Evolutionary conservation across 2,329 filamentous ascomycete genomes (phyloP), one percentile per base, ranked within the genome.

Genomic region (Sarocladium brachiariae): DNA sequence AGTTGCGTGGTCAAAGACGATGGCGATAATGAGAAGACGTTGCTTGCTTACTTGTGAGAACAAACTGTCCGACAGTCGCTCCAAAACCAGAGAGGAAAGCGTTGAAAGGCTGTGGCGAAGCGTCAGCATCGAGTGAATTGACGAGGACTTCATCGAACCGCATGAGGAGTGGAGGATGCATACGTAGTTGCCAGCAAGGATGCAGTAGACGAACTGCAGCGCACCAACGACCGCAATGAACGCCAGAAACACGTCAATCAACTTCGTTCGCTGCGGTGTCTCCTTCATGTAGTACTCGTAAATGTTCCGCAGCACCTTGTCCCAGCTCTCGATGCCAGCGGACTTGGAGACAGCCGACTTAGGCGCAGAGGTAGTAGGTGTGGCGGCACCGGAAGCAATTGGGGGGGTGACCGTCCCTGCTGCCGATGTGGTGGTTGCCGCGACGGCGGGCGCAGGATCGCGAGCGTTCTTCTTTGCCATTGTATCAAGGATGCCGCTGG

Each of bases 11-110:
- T 13, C 11, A 35, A 23, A 14, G 19, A 19, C 4, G 37, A 24
- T 16, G 10, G 46, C n/a, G 23, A 4, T 21, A 34, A 11, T 11
- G 14, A n/a, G 11, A n/a, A 74, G 73, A 63, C n/a, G n/a, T n/a
- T n/a, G n/a, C n/a, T n/a, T n/a, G n/a, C n/a, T n/a, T 84, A 76
- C 89, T 89, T 48, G 93, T 96, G 59, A 99, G 81, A 55, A 99
- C 93, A 67, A 99, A 99, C 67, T 99, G 93, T 55, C 93, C 93
- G 56, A 99, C 92, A 1, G 92, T 93, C 14, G 92, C 89, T 54
- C 83, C 84, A 75, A 99, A 99, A 45, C 93, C 95, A 27, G 91
- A 89, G 27, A 99, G 82, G 75, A 99, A 99, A 57, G 95, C 93
- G 68, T 99, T 99, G 78, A 99, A 99, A 9, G 93, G 93, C 92